Conservation (phyloP, 2,329 filamentous ascomycete genomes). For the Claviceps paspali region DNA sequence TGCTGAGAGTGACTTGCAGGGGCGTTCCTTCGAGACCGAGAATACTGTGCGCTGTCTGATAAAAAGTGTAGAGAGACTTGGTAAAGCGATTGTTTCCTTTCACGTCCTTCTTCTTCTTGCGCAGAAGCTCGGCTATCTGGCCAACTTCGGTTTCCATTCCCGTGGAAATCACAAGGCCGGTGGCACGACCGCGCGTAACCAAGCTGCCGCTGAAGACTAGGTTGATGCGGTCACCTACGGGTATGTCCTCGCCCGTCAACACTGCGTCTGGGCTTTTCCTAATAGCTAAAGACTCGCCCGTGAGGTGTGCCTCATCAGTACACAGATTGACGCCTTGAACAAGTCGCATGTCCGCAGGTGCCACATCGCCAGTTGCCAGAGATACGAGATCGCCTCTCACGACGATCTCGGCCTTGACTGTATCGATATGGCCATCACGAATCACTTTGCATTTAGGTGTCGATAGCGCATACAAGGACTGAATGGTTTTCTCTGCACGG, state of each 20-base stretch:
- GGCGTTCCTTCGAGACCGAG: slow-evolving; percentile 63
- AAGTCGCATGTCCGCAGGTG: slow-evolving; percentile 53
- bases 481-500: slow-evolving; percentile 45
- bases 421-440: slow-evolving; percentile 34
- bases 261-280: slow-evolving; percentile 46
- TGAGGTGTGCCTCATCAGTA: slow-evolving; percentile 61
- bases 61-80: slow-evolving; percentile 26
- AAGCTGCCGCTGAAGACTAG: slow-evolving; percentile 57
- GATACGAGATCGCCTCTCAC: slow-evolving; percentile 52
- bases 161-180: slow-evolving; percentile 53
- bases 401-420: slow-evolving; percentile 38
- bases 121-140: slow-evolving; percentile 56
- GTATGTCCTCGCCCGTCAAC: slow-evolving; percentile 36
- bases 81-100: slow-evolving; percentile 25
- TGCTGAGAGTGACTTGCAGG: slow-evolving; percentile 70
- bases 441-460: slow-evolving; percentile 45
- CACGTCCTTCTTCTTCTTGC: slow-evolving; percentile 34
- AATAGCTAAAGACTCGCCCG: slow-evolving; percentile 57
- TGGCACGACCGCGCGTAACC: slow-evolving; percentile 55
- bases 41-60: slow-evolving; percentile 33
- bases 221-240: slow-evolving; percentile 55
- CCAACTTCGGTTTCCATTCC: slow-evolving; percentile 64
- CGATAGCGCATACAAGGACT: slow-evolving; percentile 42
- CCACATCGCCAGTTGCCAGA: slow-evolving; percentile 49
- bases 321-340: slow-evolving; percentile 57